Evolutionary conservation across 345 rosid species (phyloP).

Genomic region (Salix caprea): DNA sequence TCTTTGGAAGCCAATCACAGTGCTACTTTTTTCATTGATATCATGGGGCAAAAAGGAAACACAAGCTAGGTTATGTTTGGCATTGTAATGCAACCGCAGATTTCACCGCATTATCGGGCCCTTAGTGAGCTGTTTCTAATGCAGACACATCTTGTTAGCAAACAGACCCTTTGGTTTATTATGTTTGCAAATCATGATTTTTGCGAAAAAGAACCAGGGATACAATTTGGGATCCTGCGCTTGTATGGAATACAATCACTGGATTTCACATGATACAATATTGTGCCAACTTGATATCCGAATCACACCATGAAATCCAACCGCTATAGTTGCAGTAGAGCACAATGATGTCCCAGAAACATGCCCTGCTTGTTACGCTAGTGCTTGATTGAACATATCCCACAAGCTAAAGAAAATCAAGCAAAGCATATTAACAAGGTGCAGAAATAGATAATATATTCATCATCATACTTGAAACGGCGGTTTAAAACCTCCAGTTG

Average conservation of each 20-base stretch:
- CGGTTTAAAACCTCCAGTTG: constrained; percentile 2
- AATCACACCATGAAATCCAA: background rate
- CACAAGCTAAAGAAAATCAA: background rate
- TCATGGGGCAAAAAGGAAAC: background rate
- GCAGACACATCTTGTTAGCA: too few species aligned
- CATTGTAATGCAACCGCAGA: too few species aligned
- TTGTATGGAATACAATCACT: background rate
- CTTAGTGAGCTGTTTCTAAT: too few species aligned
- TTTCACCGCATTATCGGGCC: too few species aligned
- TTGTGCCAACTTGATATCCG: background rate
- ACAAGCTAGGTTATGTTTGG: background rate
- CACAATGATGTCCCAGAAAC: background rate
- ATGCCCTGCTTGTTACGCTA: background rate
- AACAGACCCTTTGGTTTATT: background rate
- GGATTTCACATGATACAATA: background rate
- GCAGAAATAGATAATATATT: background rate
- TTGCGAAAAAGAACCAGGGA: background rate
- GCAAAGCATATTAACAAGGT: background rate
- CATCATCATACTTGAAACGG: constrained; percentile 9
- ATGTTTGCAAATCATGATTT: background rate
- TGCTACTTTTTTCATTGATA: background rate
- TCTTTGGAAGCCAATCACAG: background rate
- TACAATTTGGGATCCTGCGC: background rate
- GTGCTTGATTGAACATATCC: background rate
- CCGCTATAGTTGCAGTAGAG: background rate